Base-by-base conservation (phyloP, 441 rosid species). In the Kokia cookei region DNA sequence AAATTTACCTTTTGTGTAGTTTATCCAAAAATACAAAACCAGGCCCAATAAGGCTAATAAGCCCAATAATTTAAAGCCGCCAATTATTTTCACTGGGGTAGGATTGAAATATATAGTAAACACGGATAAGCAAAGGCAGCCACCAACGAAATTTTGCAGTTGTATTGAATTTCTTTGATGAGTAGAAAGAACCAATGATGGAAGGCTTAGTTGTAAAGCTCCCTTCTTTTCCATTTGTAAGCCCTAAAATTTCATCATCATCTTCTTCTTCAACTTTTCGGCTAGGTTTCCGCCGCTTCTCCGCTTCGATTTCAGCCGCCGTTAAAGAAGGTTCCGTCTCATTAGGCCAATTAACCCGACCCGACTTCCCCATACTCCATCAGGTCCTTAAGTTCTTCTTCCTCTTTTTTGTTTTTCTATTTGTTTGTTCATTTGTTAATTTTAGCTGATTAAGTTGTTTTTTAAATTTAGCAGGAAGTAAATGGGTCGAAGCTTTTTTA, bases 341-440 rank as follows among this genome's bases (percentile, higher is more conserved):
- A 22, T 92, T 94, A 37, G 98, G 98, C 69, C 97, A 89, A 76
- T 65, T 80, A 60, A 82, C 88, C 78, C 89, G 96, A 5, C 93
- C 91, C 26, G 98, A 94, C 82, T 93, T 94, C 78, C 88, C 90
- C 43, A 89, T 95, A 76, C 95, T 95, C 51, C 96, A 90, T 75
- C 97, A 91, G 96, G 98, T 93, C 13, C 40, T 42, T 53, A 4
- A 69, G 17, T 17, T 54, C 22, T 67, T 26, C 11, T 40, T 29
- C 54, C 14, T 65, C 45, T 12, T 12, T 42, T 62, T 53, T n/a
- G 5, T 17, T 51, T 14, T 29, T 65, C 47, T 42, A 2, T 42
- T 42, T 42, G 47, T 42, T 42, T 42, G 47, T 42, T 42, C 47
- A 42, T 2, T 65, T 63, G 90, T 29, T 60, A 66, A 14, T 7